Base-by-base conservation (phyloP, 2,329 filamentous ascomycete genomes). In the Torrubiellomyces zombiae region DNA sequence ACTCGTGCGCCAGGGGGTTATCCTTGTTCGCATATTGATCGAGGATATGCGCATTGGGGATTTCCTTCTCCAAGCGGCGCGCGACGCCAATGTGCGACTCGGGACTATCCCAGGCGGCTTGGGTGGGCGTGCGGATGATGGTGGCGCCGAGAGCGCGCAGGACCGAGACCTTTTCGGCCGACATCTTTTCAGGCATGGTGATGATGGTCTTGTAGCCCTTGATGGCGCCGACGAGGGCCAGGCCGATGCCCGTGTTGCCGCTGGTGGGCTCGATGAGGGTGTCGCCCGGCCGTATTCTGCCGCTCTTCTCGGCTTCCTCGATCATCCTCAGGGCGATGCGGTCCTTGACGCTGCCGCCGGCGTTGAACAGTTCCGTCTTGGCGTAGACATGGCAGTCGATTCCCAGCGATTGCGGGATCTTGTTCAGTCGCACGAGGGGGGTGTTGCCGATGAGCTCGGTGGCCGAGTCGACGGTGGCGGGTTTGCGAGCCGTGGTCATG, bases 151-250 rank as follows among this genome's bases (percentile, higher is more conserved):
- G 67, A 16, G 89, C 86, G 40, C 83, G 79, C 33, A 98, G 66
- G 15, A 98, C 89, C 3, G 86, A 78, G 19, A 98, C 89, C 56
- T 98, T 98, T 56, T 98, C 89, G 23, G 83, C 79, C 2, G 83
- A 94, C 89, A 98, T 98, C 64, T 98, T 98, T 58, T 98, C 89
- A 25, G 89, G 89, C 22, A 98, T 70, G 8, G 89, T 98, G 51
- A 98, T 98, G 55, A 98, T 95, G 20, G 85, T 91, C 55, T 86
- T 86, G 65, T 95, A 98, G 37, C 85, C 86, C 60, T 94, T 95
- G 44, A 98, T 79, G 10, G 89, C 89, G 29, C 72, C 86, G 11
- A 95, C 86, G 17, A 98, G 71, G 15, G 89, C 89, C 20, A 98
- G 65, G 13, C 89, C 89, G 37, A 98, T 98, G 37, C 89, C 89